Evolutionary conservation across 2,329 filamentous ascomycete species (phyloP).

Genomic region (Colletotrichum salicis): DNA sequence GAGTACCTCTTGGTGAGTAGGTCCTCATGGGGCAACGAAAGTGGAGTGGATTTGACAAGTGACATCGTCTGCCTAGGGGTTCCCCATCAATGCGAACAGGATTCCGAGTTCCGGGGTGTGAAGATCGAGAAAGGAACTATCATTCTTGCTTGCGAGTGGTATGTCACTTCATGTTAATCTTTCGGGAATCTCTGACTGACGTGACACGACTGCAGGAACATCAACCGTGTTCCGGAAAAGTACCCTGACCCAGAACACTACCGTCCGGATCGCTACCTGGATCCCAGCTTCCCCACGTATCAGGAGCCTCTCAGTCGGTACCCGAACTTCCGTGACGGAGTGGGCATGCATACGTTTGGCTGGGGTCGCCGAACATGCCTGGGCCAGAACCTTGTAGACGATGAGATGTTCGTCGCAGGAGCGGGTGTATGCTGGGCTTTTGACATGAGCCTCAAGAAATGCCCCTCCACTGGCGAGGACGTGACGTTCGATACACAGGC

Average conservation of each 20-base stretch:
- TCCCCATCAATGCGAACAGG: conserved; percentile 59
- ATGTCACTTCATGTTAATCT: conserved; percentile 29
- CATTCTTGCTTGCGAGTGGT: conserved; percentile 63
- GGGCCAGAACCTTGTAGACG: conserved; percentile 70
- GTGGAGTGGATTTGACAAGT: background rate
- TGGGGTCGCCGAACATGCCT: conserved; percentile 72
- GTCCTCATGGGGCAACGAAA: background rate
- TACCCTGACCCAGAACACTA: conserved; percentile 74
- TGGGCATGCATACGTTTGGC: conserved; percentile 71
- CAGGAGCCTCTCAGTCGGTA: conserved; percentile 72
- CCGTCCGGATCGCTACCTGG: conserved; percentile 71
- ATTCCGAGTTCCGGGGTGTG: conserved; percentile 58
- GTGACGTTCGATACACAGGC: conserved; percentile 60
- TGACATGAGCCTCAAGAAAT: conserved; percentile 52
- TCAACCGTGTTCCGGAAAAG: conserved; percentile 66
- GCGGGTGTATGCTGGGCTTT: conserved; percentile 63
- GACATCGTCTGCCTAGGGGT: conserved; percentile 47
- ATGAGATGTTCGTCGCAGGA: conserved; percentile 64
- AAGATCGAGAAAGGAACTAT: conserved; percentile 60
- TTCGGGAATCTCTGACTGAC: background rate
- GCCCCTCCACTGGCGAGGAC: conserved; percentile 52
- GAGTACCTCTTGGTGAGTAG: conserved; percentile 60
- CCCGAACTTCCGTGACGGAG: conserved; percentile 69
- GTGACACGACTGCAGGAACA: conserved; percentile 51
- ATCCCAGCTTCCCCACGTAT: conserved; percentile 71